Percentiles rank a stretch among this genome's conserved stretches.
phyloP scores from a whole-genome alignment of 2,329 filamentous ascomycete genomes.

The Trichoderma atrobrunneum region DNA sequence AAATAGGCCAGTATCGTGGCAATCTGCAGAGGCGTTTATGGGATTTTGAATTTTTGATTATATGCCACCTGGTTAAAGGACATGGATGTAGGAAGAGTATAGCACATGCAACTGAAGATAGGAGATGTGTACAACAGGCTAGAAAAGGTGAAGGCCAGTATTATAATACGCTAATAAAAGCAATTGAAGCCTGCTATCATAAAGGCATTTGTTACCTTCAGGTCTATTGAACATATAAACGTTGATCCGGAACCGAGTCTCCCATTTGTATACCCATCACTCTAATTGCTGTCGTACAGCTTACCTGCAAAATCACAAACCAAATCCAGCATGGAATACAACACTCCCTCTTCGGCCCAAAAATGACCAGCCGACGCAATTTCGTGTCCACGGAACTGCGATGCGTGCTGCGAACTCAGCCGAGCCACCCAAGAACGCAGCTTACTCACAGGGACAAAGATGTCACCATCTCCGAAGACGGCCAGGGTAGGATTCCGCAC shows the following conservation, averaged over 20 bases:
- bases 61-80: neutral
- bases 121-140: neutral
- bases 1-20: neutral
- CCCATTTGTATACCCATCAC: neutral
- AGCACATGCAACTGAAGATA: neutral
- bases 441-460: constrained; percentile 65
- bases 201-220: neutral
- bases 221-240: neutral
- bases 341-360: constrained; percentile 55
- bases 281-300: constrained; percentile 19
- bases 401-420: constrained; percentile 44
- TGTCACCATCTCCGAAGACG: constrained; percentile 72
- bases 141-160: neutral
- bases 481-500: constrained; percentile 60
- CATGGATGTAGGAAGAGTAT: neutral
- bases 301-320: constrained; percentile 29
- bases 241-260: neutral
- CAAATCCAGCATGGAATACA: constrained; percentile 31
- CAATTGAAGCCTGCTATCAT: neutral
- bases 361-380: constrained; percentile 59
- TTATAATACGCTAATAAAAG: neutral
- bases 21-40: neutral
- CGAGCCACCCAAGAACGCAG: constrained; percentile 63
- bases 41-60: neutral
- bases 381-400: constrained; percentile 47